Base-by-base conservation (phyloP, 2,329 filamentous ascomycete species). In the Dactylellina haptotyla region DNA sequence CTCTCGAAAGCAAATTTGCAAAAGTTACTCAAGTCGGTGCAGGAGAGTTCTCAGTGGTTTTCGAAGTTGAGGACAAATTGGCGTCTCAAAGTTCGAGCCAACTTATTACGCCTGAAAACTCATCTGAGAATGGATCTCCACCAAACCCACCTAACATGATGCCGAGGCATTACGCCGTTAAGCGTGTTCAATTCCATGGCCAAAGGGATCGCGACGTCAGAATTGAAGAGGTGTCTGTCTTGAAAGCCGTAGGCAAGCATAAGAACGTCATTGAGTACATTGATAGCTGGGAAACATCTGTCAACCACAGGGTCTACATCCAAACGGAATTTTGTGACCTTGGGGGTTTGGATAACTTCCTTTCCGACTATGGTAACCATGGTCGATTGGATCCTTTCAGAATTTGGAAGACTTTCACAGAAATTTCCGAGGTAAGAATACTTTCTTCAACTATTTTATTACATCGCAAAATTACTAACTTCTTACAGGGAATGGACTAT, bases 261-360 rank as follows among this genome's bases (percentile, higher is more conserved):
- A 92, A 96, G 78, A 93, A 99, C 80, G 87, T 98, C 59, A 84
- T 99, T 58, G 88, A 91, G 75, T 90, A 94, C 77, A 84, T 93
- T 62, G 89, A 96, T 78, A 89, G 89, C 79, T 99, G 95, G 95
- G 94, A 97, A 81, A 86, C 90, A 72, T 88, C 91, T 76, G 87
- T 87, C 65, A 75, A 76, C 16, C 70, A 67, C 3, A 89, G 94
- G 79, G 86, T 99, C 8, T 99, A 97, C 82, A 98, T 99, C 73
- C 94, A 98, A 83, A 98, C 94, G 0, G 95, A 99, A 79, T 98
- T 89, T 80, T 99, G 95, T 79, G 93, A 97, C 80, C 92, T 97
- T 80, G 95, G 95, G 14, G 96, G 92, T 73, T 83, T 99, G 45
- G 90, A 96, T 79, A 86, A 88, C 14, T 99, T 98, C 79, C 85